Evolutionary conservation across 2,329 filamentous ascomycete genomes (phyloP).

Genomic region (Penicillium sp.): DNA sequence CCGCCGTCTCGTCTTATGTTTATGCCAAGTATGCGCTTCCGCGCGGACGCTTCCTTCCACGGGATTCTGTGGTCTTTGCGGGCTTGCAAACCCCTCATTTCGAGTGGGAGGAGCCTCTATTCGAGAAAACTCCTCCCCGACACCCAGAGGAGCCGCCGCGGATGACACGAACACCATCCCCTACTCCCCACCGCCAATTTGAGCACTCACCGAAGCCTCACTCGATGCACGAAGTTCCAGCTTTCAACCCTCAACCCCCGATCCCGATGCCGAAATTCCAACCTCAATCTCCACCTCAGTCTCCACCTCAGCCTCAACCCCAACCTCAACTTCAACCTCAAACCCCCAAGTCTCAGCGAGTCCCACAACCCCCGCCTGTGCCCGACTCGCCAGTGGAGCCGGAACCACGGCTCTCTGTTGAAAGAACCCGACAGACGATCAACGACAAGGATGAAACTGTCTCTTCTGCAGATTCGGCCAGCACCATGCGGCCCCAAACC

Average conservation of each 20-base stretch:
- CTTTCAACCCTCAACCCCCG: not conserved
- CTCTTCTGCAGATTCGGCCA: constrained; percentile 61
- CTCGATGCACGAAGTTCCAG: constrained; percentile 28
- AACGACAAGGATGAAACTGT: constrained; percentile 45
- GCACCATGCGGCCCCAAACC: constrained; percentile 53
- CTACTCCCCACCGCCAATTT: constrained; percentile 23
- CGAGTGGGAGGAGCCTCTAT: constrained; percentile 61
- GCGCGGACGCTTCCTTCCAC: constrained; percentile 73
- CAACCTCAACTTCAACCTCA: not conserved
- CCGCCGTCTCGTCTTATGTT: constrained; percentile 69
- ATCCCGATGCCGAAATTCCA: not conserved
- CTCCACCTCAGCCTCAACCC: not conserved
- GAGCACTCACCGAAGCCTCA: constrained; percentile 28
- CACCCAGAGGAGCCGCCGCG: constrained; percentile 24
- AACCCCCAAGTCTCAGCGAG: constrained; percentile 9
- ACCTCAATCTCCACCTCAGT: not conserved
- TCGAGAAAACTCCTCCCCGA: constrained; percentile 39
- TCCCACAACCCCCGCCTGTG: constrained; percentile 4
- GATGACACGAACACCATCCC: constrained; percentile 33
- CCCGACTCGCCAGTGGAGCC: constrained; percentile 7
- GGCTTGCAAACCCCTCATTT: constrained; percentile 57
- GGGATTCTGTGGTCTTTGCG: constrained; percentile 60
- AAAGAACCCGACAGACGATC: constrained; percentile 15
- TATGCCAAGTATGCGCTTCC: constrained; percentile 84
- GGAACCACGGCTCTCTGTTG: constrained; percentile 12